phyloP scores from a whole-genome alignment of 192 early-diverging fungal species.

The Pilaira anomala region DNA sequence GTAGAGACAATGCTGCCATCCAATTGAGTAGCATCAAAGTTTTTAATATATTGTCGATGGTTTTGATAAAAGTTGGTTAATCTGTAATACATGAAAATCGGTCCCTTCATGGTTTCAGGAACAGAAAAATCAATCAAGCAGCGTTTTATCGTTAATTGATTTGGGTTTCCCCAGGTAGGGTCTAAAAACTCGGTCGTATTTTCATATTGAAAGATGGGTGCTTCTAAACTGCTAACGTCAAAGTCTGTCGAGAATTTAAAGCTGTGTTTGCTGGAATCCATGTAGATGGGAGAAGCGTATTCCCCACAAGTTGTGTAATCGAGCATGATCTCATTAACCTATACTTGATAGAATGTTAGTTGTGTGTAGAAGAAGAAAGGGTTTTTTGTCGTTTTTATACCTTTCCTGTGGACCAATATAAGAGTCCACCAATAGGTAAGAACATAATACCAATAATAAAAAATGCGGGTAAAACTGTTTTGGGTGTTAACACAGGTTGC shows the following conservation, averaged over 20 bases:
- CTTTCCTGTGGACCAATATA: constrained; percentile 68
- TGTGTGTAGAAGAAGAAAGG: background rate
- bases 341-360: background rate
- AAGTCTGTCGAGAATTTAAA: constrained; percentile 14
- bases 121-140: constrained; percentile 72
- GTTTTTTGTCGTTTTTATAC: constrained; percentile 1
- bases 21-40: constrained; percentile 74
- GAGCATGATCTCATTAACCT: constrained; percentile 50
- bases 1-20: constrained; percentile 44
- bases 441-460: constrained; percentile 93
- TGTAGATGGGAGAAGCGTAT: constrained; percentile 17
- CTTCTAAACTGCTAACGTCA: constrained; percentile 11
- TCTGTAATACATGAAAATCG: constrained; percentile 91
- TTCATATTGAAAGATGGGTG: constrained; percentile 24
- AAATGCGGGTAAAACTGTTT: constrained; percentile 90
- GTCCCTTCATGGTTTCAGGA: constrained; percentile 64
- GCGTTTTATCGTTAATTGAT: constrained; percentile 25
- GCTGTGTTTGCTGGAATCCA: constrained; percentile 31
- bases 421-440: constrained; percentile 85
- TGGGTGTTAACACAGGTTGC: constrained; percentile 98
- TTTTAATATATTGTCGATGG: constrained; percentile 84
- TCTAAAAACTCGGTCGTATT: constrained; percentile 19
- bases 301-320: constrained; percentile 42
- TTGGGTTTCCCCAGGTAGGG: constrained; percentile 20
- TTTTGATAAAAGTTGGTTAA: constrained; percentile 98